Base-by-base conservation (phyloP, 2,329 filamentous ascomycete genomes). In the Ophiocordyceps australis region DNA sequence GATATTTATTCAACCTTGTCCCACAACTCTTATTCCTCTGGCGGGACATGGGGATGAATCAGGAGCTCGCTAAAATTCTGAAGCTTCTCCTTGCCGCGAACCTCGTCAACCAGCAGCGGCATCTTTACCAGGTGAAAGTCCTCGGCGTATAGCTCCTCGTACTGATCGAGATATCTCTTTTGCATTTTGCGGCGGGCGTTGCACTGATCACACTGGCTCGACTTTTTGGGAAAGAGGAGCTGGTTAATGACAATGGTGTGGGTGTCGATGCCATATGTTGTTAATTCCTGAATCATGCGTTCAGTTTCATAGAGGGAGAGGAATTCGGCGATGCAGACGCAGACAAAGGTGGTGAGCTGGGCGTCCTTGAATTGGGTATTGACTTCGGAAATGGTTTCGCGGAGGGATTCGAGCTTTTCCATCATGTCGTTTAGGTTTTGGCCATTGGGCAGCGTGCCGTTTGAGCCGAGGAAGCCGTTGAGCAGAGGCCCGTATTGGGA, bases 161-260 rank as follows among this genome's bases (percentile, higher is more conserved):
- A 95, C 62, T 98, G 86, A 47, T 95, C 85, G 22, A 98, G 65
- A 48, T 98, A 98, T 60, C 98, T 98, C 63, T 83, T 89, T 63
- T 98, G 89, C 89, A 98, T 98, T 62, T 91, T 91, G 44, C 85
- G 65, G 36, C 89, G 64, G 23, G 89, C 79, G 46, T 83, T 92
- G 55, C 89, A 98, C 60, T 98, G 89, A 34, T 94, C 83, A 53
- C 89, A 98, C 19, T 71, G 66, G 46, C 77, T 91, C 27, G 74
- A 75, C 37, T 74, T 65, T 52, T 79, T 80, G 12, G 89, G 89
- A 58, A 93, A 98, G 29, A 98, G 61, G 38, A 98, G 65, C 62
- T 98, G 89, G 54, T 98, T 98, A 43, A 98, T 89, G 23, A 98
- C 89, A 48, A 98, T 95, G 46, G 77, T 74, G 57, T 95, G 89